These are phyloP conservation scores for Physcomitrellopsis africana DNA, from an alignment of 225 moss, liverwort and hornwort genomes.

Conservation along the genomic window DNA sequence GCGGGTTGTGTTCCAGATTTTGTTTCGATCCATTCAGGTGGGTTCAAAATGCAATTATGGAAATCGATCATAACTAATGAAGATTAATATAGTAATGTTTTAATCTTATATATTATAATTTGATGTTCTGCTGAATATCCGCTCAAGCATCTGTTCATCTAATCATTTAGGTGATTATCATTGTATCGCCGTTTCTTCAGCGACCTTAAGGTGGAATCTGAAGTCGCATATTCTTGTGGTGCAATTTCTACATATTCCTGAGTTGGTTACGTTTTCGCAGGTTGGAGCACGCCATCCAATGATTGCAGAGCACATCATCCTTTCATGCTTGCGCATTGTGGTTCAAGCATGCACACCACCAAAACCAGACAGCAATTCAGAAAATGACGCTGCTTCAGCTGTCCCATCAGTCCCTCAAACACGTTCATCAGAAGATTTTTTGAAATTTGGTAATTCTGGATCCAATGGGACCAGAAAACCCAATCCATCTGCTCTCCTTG, in stretches of 20 bases:
- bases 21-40: constrained; percentile 96
- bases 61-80: background rate
- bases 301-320: constrained; percentile 98
- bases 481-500: constrained; percentile 53
- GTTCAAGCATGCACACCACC: constrained; percentile 97
- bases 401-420: constrained; percentile 58
- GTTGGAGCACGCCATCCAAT: constrained; percentile 98
- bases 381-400: constrained; percentile 39
- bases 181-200: constrained; percentile 5
- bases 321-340: constrained; percentile 96
- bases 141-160: background rate
- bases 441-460: constrained; percentile 59
- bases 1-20: constrained; percentile 95
- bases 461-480: constrained; percentile 56
- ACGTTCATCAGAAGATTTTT: constrained; percentile 49
- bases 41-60: constrained; percentile 22
- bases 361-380: constrained; percentile 65
- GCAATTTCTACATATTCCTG: constrained; percentile 7
- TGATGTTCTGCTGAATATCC: background rate
- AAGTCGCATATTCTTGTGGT: background rate
- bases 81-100: constrained; percentile 7
- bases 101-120: background rate
- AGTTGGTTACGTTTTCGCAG: constrained; percentile 42
- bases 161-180: too few relatives aligned
- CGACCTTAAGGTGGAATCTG: constrained; percentile 8